These are phyloP conservation scores for Rosellinia necatrix DNA, from an alignment of 2,329 filamentous ascomycete genomes.

Conservation along the genomic window DNA sequence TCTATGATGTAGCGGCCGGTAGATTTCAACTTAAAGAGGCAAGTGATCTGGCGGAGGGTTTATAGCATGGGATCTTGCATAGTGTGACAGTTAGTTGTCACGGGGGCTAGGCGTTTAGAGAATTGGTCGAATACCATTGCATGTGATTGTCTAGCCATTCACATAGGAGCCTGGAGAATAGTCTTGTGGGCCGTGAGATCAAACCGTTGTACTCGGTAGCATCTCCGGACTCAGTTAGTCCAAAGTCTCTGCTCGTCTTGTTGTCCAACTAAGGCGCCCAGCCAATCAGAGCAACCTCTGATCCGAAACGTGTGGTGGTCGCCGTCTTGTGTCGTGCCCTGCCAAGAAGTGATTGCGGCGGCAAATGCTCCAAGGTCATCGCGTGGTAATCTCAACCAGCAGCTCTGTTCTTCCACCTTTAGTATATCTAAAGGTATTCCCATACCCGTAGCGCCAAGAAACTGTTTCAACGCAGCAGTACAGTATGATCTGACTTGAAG, in stretches of 20 bases:
- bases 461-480: conserved; percentile 66
- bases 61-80: conserved; percentile 39
- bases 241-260: conserved; percentile 55
- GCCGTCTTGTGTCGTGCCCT: conserved; percentile 50
- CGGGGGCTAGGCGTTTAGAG: conserved; percentile 42
- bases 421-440: conserved; percentile 74
- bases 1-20: conserved; percentile 66
- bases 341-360: conserved; percentile 69
- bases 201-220: neutral
- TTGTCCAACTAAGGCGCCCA: conserved; percentile 62
- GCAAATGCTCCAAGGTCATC: conserved; percentile 64
- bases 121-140: conserved; percentile 29
- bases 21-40: conserved; percentile 26
- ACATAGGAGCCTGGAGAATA: conserved; percentile 5
- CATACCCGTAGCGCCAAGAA: conserved; percentile 70
- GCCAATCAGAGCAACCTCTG: conserved; percentile 65
- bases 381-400: conserved; percentile 68
- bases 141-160: conserved; percentile 11
- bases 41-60: conserved; percentile 32
- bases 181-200: neutral
- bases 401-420: conserved; percentile 57
- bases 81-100: conserved; percentile 37
- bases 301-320: conserved; percentile 59
- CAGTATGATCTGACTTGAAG: conserved; percentile 68
- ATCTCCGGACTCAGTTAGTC: conserved; percentile 43